Base-by-base conservation (phyloP, 169 alveolate species). In the Babesia gibsoni region DNA sequence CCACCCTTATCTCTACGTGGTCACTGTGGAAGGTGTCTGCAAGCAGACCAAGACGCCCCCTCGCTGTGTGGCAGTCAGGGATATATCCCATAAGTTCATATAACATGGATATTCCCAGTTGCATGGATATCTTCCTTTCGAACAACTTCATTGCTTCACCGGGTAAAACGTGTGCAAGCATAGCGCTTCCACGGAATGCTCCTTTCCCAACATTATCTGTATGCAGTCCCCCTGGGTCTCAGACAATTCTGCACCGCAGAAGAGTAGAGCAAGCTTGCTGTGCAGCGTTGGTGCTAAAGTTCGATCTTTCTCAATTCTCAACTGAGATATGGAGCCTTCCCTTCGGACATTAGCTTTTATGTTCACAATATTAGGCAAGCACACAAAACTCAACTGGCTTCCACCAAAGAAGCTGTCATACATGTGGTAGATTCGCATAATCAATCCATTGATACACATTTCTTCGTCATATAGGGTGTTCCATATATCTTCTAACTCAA, bases 71-170 rank as follows among this genome's bases (percentile, higher is more conserved):
- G 36, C 35, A 67, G 41, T 77, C 77, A 27, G 86, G 86, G 39
- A 77, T 12, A 32, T 46, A 54, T 7, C 22, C 58, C 53, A 77
- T 52, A 16, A 68, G 50, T 22, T 41, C 39, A 45, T 57, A 46
- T 18, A 77, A 30, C 0, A 77, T n/a, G 49, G 41, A 25, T 0
- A 67, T 68, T 14, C 75, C 86, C 12, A 77, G 70, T 43, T 77
- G 86, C 46, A 77, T 37, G 42, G 75, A 57, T 0, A 77, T 8
- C 10, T 81, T 61, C 23, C 86, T 22, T 49, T 77, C 80, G 23
- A 48, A n/a, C 33, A 77, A 46, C 30, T 52, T 67, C 61, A 77
- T 29, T 4, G 82, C 52, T 43, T 77, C 72, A n/a, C 18, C 32
- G 1, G 86, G 86, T 37, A 77, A 32, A 5, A 45, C 37, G 36